phyloP scores from a whole-genome alignment of 768 basidiomycete genomes.

The Psilocybe cyanescens region DNA sequence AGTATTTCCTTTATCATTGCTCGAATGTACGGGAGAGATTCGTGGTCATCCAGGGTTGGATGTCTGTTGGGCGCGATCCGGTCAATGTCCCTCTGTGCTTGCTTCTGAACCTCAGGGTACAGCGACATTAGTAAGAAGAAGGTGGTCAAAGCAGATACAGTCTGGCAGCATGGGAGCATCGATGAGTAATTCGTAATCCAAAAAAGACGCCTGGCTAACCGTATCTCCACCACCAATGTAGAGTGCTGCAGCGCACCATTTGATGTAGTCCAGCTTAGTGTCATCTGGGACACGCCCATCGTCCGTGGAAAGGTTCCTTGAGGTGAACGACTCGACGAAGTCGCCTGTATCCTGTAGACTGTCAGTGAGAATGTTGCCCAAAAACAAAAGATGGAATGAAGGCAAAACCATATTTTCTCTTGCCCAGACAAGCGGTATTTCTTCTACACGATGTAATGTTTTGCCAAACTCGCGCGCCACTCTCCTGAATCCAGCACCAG shows the following conservation, averaged over 20 bases:
- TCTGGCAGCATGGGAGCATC: constrained; percentile 25
- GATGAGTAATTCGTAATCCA: background rate
- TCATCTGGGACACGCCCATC: background rate
- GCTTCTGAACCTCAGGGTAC: constrained; percentile 40
- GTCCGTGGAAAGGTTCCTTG: background rate
- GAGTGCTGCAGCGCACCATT: constrained; percentile 31
- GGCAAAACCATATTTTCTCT: constrained; percentile 31
- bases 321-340: constrained; percentile 6
- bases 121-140: constrained; percentile 43
- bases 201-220: constrained; percentile 24
- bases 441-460: constrained; percentile 24
- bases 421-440: constrained; percentile 34
- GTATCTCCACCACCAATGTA: constrained; percentile 44
- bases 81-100: constrained; percentile 45
- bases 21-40: constrained; percentile 35
- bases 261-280: constrained; percentile 18
- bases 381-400: background rate
- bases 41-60: constrained; percentile 36
- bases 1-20: constrained; percentile 44
- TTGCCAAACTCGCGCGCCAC: constrained; percentile 21
- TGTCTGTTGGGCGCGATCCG: constrained; percentile 33
- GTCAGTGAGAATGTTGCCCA: background rate
- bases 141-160: constrained; percentile 35
- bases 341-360: constrained; percentile 9
- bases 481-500: constrained; percentile 44